Conservation (phyloP, 768 basidiomycete species). For the Gelatoporia subvermispora region DNA sequence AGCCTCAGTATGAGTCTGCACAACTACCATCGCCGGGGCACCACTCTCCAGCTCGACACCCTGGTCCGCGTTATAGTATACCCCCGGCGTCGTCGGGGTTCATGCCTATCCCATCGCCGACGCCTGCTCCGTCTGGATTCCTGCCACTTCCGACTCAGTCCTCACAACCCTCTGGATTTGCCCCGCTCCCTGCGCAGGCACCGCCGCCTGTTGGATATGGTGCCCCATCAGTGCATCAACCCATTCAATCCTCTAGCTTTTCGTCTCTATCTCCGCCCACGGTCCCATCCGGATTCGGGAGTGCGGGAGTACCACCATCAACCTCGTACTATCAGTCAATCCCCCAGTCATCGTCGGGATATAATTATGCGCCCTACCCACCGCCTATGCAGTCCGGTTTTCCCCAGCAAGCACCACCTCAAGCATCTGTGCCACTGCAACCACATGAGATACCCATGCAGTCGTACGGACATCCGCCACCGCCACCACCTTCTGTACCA, state of each 20-base stretch:
- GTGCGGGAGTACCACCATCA: slow-evolving; percentile 2
- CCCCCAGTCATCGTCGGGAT: slow-evolving; percentile 9
- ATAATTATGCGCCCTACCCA: slow-evolving; percentile 19
- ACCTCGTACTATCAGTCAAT: slow-evolving; percentile 9
- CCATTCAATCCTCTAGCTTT: slow-evolving; percentile 20
- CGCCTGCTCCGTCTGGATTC: slow-evolving; percentile 31
- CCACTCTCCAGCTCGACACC: slow-evolving; percentile 25
- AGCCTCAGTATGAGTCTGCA: slow-evolving; percentile 41
- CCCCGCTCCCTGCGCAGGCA: slow-evolving; percentile 17
- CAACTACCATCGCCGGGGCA: slow-evolving; percentile 30
- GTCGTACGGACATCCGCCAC: slow-evolving; percentile 28
- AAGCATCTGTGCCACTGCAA: slow-evolving; percentile 23
- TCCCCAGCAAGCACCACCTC: slow-evolving; percentile 8
- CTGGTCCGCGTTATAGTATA: slow-evolving; percentile 60
- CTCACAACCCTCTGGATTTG: slow-evolving; percentile 19
- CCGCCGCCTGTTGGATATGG: slow-evolving; percentile 20
- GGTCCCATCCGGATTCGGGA: slow-evolving; percentile 1
- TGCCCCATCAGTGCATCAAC: slow-evolving; percentile 13
- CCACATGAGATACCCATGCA: slow-evolving; percentile 33
- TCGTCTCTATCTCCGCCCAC: slow-evolving; percentile 7
- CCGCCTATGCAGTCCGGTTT: slow-evolving; percentile 6
- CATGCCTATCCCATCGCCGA: slow-evolving; percentile 43
- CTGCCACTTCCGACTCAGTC: slow-evolving; percentile 17
- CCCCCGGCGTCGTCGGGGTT: slow-evolving; percentile 68
- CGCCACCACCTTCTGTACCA: slow-evolving; percentile 16